Conservation (phyloP, 108 stramenopile genomes). For the Hondaea fermentalgiana region DNA sequence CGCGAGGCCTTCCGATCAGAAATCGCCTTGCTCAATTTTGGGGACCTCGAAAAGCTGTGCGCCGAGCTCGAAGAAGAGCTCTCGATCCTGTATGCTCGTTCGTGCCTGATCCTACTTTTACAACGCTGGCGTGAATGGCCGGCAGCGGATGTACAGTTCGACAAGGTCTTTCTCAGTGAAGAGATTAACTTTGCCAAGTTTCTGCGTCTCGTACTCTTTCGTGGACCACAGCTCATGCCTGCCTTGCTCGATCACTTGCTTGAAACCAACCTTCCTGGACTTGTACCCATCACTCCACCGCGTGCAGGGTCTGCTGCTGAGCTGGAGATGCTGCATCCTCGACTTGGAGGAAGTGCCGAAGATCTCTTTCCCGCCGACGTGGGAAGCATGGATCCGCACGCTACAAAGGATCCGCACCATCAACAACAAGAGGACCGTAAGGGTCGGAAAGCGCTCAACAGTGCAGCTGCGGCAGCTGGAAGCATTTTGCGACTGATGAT, state of each 20-base stretch:
- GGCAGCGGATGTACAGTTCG: neutral
- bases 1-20: slow-evolving; percentile 24
- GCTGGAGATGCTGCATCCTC: neutral
- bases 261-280: neutral
- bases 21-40: slow-evolving; percentile 24
- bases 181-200: neutral
- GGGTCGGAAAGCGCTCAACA: neutral
- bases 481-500: neutral
- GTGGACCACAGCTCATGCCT: slow-evolving; percentile 21
- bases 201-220: slow-evolving; percentile 17
- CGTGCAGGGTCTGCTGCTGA: neutral
- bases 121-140: slow-evolving; percentile 29
- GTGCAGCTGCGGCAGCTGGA: neutral
- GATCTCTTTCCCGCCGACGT: neutral
- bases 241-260: neutral
- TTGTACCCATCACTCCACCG: neutral
- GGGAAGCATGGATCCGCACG: neutral
- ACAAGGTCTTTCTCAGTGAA: neutral
- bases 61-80: slow-evolving; percentile 24
- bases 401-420: neutral
- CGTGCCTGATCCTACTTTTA: slow-evolving; percentile 26
- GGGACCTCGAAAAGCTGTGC: slow-evolving; percentile 31
- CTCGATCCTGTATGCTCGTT: slow-evolving; percentile 32
- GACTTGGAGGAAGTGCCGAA: neutral
- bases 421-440: neutral